Evolutionary conservation across 2,329 filamentous ascomycete genomes (phyloP), one percentile per base, ranked within the genome.

Genomic region (Fusarium xylarioides): DNA sequence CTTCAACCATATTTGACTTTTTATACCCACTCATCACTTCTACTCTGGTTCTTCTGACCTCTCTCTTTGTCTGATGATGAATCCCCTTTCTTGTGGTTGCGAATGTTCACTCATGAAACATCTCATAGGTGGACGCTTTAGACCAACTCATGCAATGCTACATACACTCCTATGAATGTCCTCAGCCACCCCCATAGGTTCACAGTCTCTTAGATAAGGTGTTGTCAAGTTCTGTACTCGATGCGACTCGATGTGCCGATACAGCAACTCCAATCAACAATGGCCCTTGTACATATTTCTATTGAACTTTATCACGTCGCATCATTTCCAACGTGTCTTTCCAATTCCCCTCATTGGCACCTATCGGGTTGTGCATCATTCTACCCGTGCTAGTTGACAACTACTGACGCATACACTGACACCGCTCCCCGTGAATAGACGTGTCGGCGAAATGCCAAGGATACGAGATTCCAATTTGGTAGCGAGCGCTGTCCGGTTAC

Each of bases 121-220:
- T 70, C 66, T 32, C 65, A 62, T 67, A 62, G 65, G 65, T 43
- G 64, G 63, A 53, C 40, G 63, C 68, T 71, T 64, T 64, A 26
- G 44, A 59, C 63, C 68, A 68, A 34, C 67, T 68, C 67, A 72
- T 70, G 59, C 44, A 63, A 28, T 61, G 32, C 42, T 72, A 66
- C 4, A 21, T 21, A 26, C 70, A 72, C 70, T 5, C 69, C 70
- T 14, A 7, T 3, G 8, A 10, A 46, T 32, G 8, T 32, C 9
- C 21, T 18, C 4, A 18, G 2, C 4, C 23, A 65, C 70, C 55
- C 70, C 61, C 38, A 47, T 60, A 53, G 66, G 44, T 63, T 49
- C 42, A 49, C 44, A 30, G 38, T 44, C 55, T 30, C 42, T 73
- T 66, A 77, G 74, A 76, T 76, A 77, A 76, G 74, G 63, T 68